A percentile compares a stretch with the other conserved stretches of the same genome.
These are phyloP conservation scores for Hysterium pulicare DNA, from an alignment of 2,329 filamentous ascomycete species.

Conservation along the genomic window DNA sequence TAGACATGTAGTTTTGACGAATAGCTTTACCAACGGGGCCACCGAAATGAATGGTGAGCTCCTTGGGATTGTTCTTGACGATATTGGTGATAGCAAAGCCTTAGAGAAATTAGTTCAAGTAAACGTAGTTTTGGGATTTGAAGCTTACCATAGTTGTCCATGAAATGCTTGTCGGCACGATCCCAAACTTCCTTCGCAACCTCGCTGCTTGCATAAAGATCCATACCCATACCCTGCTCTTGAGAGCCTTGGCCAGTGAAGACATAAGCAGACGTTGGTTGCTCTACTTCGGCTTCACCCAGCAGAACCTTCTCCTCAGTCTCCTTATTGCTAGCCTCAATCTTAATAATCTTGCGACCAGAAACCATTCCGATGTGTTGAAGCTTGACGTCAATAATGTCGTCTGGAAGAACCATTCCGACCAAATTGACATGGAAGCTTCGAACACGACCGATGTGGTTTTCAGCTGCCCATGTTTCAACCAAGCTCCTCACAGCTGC, in stretches of 20 bases:
- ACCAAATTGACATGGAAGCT: slow-evolving; percentile 96
- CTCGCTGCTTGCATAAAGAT: slow-evolving; percentile 86
- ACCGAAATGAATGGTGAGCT: slow-evolving; percentile 97
- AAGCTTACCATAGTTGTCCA: slow-evolving; percentile 90
- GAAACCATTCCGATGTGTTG: slow-evolving; percentile 97
- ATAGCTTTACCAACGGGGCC: slow-evolving; percentile 96
- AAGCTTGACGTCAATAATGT: slow-evolving; percentile 89
- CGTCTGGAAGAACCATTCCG: slow-evolving; percentile 98
- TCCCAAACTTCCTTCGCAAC: slow-evolving; percentile 97
- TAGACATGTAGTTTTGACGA: slow-evolving; percentile 98
- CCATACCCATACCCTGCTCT: slow-evolving; percentile 99
- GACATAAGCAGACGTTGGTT: slow-evolving; percentile 93
- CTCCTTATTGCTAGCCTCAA: slow-evolving; percentile 92
- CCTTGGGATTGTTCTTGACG: slow-evolving; percentile 98
- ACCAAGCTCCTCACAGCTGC: slow-evolving; percentile 93
- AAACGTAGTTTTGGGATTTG: too few relatives aligned
- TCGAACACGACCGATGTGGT: slow-evolving; percentile 93
- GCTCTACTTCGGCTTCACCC: slow-evolving; percentile 95
- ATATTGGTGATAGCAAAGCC: slow-evolving; percentile 97
- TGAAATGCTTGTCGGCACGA: slow-evolving; percentile 87
- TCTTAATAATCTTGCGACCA: slow-evolving; percentile 98
- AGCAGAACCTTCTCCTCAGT: slow-evolving; percentile 94
- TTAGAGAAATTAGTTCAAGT: slow-evolving; percentile 40
- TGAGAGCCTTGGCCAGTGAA: slow-evolving; percentile 98
- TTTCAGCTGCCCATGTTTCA: slow-evolving; percentile 98